A percentile compares a stretch with the other conserved stretches of the same genome.
phyloP scores from a whole-genome alignment of 1,139 yeast genomes.

The Hyphopichia khmerensis region DNA sequence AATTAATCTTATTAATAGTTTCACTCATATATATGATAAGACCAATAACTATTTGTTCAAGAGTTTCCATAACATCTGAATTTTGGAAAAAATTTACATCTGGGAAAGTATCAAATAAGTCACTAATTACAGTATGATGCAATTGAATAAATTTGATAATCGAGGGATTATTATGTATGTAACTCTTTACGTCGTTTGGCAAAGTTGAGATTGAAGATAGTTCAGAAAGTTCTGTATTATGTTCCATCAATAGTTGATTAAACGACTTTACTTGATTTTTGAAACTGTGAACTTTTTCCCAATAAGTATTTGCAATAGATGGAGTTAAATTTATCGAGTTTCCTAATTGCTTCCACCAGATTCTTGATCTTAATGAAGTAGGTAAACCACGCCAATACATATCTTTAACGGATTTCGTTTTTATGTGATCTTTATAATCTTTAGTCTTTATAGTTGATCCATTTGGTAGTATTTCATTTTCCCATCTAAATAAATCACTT shows the following conservation, averaged over 20 bases:
- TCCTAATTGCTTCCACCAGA: conserved; percentile 55
- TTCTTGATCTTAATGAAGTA: conserved; percentile 36
- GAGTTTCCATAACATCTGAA: conserved; percentile 22
- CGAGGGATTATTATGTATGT: conserved; percentile 3
- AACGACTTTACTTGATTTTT: conserved; percentile 2
- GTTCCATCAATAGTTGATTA: conserved; percentile 1
- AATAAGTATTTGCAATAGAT: conserved; percentile 16
- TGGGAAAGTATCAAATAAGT: conserved; percentile 37
- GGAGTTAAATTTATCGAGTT: conserved; percentile 20
- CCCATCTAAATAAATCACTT: conserved; percentile 47
- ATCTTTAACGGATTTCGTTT: conserved; percentile 34
- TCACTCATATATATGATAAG: conserved; percentile 20
- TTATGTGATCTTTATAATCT: conserved; percentile 28
- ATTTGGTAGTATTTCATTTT: conserved; percentile 34
- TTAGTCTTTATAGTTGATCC: conserved; percentile 10
- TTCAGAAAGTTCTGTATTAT: conserved; percentile 14
- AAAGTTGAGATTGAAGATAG: background rate
- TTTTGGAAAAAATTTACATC: conserved; percentile 44
- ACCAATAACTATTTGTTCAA: conserved; percentile 25
- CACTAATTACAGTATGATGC: conserved; percentile 15
- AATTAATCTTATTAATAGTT: conserved; percentile 10
- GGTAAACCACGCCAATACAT: conserved; percentile 74
- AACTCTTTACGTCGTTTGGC: conserved; percentile 6
- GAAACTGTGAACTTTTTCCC: conserved; percentile 11
- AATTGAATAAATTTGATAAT: conserved; percentile 6